phyloP scores from a whole-genome alignment of 202 grass and related monocot genomes.

The Elaeis oleifera region DNA sequence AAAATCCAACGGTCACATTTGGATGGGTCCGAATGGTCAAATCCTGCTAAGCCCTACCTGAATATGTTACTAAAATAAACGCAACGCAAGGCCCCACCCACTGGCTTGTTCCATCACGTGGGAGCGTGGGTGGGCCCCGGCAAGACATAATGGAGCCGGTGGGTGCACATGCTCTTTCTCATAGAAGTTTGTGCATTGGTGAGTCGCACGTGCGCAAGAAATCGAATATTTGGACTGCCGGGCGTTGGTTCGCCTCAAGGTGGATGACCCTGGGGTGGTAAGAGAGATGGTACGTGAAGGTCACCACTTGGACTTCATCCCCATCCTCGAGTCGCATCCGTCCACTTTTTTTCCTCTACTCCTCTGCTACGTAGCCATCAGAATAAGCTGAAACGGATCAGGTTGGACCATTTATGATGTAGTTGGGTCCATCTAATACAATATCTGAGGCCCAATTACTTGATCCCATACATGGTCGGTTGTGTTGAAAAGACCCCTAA shows the following conservation, averaged over 20 bases:
- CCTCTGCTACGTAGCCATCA: neutral
- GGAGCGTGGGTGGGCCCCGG: constrained; percentile 2
- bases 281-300: neutral
- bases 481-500: too few relatives aligned
- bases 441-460: too few relatives aligned
- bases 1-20: too few relatives aligned
- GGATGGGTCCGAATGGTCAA: too few relatives aligned
- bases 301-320: neutral
- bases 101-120: neutral
- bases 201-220: constrained; percentile 5
- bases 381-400: neutral
- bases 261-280: neutral
- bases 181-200: neutral
- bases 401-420: neutral
- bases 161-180: neutral
- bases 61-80: too few relatives aligned
- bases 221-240: neutral
- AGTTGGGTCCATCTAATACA: neutral
- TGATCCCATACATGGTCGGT: too few relatives aligned
- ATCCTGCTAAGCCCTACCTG: too few relatives aligned
- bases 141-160: constrained; percentile 1
- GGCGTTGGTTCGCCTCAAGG: too few relatives aligned
- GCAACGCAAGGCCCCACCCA: neutral
- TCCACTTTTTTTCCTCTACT: neutral
- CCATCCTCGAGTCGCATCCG: neutral